These are phyloP conservation scores for Sindora glabra DNA, from an alignment of 306 rosid genomes.

Conservation along the genomic window DNA sequence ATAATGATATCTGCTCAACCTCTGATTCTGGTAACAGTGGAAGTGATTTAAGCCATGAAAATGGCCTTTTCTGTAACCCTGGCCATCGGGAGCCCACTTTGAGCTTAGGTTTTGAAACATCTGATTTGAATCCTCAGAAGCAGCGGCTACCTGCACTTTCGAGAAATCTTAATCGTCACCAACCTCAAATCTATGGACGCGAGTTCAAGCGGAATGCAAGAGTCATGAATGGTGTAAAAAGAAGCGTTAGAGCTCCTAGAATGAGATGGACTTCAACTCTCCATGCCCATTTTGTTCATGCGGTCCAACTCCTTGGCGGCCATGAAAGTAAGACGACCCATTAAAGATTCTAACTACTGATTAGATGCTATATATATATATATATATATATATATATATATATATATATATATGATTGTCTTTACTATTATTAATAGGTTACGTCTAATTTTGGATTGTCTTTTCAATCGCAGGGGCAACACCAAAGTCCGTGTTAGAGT, in stretches of 20 bases:
- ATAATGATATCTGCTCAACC: constrained; percentile 43
- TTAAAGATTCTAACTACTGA: not conserved
- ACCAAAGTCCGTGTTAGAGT: constrained; percentile 87
- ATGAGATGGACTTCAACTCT: constrained; percentile 95
- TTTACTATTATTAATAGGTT: not conserved
- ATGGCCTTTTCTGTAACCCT: constrained; percentile 16
- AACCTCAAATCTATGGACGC: constrained; percentile 53
- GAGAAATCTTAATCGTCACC: constrained; percentile 17
- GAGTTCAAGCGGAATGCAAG: constrained; percentile 55
- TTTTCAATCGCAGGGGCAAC: constrained; percentile 61
- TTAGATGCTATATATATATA: too few species aligned
- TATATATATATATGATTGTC: not conserved
- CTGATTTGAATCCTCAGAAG: constrained; percentile 12
- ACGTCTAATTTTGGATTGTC: constrained; percentile 4
- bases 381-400: too few species aligned
- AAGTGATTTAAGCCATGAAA: constrained; percentile 76
- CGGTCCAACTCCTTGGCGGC: constrained; percentile 94
- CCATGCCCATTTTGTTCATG: constrained; percentile 87
- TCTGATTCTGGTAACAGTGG: constrained; percentile 65
- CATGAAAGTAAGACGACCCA: constrained; percentile 69
- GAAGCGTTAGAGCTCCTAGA: constrained; percentile 82
- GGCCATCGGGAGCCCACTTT: constrained; percentile 33
- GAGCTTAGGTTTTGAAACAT: constrained; percentile 44
- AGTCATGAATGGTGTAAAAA: constrained; percentile 33
- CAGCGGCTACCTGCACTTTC: constrained; percentile 14